Percentiles rank a stretch among this genome's conserved stretches.
phyloP scores from a whole-genome alignment of 176 grass and related monocot species.

The Cenchrus americanus region DNA sequence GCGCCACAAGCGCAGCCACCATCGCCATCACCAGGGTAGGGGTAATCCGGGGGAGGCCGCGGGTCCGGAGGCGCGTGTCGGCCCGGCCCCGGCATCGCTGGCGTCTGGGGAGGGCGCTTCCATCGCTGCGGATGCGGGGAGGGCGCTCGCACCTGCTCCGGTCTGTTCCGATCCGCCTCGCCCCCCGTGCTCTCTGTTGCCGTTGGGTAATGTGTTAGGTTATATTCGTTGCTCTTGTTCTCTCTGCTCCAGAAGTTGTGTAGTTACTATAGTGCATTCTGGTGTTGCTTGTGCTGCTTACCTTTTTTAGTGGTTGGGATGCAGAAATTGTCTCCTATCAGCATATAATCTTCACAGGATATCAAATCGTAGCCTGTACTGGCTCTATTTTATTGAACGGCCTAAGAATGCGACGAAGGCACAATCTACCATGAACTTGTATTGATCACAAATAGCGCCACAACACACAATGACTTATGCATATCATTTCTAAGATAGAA shows the following conservation, averaged over 20 bases:
- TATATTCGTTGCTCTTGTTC: not conserved
- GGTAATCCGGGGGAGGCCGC: not conserved
- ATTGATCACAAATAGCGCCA: no score
- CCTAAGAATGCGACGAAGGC: not conserved
- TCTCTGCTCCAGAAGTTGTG: not conserved
- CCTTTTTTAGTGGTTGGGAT: not conserved
- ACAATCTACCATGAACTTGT: no score
- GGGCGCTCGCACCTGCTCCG: not conserved
- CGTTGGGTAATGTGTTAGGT: slow-evolving; percentile 8
- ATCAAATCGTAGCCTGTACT: not conserved
- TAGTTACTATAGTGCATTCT: not conserved
- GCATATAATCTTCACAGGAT: not conserved
- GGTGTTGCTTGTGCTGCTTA: not conserved
- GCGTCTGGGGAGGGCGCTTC: not conserved
- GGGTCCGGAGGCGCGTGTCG: not conserved
- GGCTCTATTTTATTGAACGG: not conserved
- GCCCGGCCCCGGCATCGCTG: not conserved
- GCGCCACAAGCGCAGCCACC: not conserved
- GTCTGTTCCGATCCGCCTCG: slow-evolving; percentile 10
- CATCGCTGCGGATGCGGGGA: not conserved
- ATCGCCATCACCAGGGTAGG: not conserved
- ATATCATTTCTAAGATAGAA: not conserved
- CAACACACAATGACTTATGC: no score
- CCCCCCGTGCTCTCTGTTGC: not conserved
- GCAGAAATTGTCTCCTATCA: not conserved